Conservation (phyloP, 345 rosid species). For the Clarkia xantiana region DNA sequence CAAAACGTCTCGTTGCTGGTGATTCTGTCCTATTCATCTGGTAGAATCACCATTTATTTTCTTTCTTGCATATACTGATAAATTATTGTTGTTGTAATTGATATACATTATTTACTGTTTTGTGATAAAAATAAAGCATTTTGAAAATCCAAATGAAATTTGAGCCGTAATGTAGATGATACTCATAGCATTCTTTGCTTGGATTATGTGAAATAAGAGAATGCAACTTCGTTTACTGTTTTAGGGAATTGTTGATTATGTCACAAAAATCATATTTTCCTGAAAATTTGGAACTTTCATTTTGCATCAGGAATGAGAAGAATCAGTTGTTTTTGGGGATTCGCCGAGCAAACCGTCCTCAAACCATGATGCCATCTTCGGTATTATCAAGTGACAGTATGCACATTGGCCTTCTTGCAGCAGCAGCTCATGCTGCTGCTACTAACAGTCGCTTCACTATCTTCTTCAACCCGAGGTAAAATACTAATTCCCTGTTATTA, state of each 20-base stretch:
- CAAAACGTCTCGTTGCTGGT: slow-evolving; percentile 40
- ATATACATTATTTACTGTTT: no score
- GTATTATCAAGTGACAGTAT: slow-evolving; percentile 39
- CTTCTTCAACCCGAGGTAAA: slow-evolving; percentile 35
- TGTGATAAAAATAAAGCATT: no score
- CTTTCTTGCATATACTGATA: background rate
- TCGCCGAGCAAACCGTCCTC: slow-evolving; percentile 32
- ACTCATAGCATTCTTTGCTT: no score
- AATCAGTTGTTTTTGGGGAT: slow-evolving; percentile 36
- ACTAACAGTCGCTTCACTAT: slow-evolving; percentile 36
- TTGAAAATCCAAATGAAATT: no score
- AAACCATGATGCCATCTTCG: slow-evolving; percentile 38
- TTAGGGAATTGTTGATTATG: no score
- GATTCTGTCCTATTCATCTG: slow-evolving; percentile 43
- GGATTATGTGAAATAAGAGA: no score
- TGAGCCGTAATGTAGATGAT: no score
- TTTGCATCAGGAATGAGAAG: slow-evolving; percentile 30
- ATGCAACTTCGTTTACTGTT: no score
- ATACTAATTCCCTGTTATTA: background rate
- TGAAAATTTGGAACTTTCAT: no score
- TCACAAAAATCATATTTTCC: no score
- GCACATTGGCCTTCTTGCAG: slow-evolving; percentile 46
- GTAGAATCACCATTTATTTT: slow-evolving; percentile 5
- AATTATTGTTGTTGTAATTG: no score
- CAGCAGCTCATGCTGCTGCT: slow-evolving; percentile 41